Base-by-base conservation (phyloP, 2,329 filamentous ascomycete genomes). In the Dactylella cylindrospora region DNA sequence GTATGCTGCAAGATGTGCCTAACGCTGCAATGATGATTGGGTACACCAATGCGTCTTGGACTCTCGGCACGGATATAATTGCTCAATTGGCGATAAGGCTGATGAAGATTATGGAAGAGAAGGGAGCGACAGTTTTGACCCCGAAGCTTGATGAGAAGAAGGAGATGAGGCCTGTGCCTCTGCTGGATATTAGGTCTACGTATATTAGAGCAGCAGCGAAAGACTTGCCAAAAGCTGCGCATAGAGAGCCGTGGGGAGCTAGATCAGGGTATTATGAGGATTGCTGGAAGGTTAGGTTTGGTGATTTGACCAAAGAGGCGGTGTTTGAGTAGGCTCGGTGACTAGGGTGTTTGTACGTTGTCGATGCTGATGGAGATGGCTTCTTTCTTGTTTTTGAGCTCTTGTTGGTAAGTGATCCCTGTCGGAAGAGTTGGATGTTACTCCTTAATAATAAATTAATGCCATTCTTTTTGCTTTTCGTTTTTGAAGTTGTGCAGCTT, bases 1-100 rank as follows among this genome's bases (percentile, higher is more conserved):
- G 76, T 38, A 84, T 86, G 82, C 69, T 86, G 0, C 76, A 84
- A 64, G 79, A 79, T 39, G 71, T 85, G 1, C 84, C 83, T 1
- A 86, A 86, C 68, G 57, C 81, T 5, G 72, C 78, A 17, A 76
- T 81, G 67, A 74, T 81, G 10, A 73, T 82, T 8, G 83, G 84
- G 2, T 86, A 84, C 70, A 76, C 77, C 22, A 78, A 82, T 32
- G 77, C 77, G 0, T 77, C 78, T 0, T 86, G 83, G 83, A 85
- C 82, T 0, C 73, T 84, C 0, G 81, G 81, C 1, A 77, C 79
- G 0, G 82, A 86, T 55, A 76, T 75, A 0, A 78, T 78, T 1
- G 75, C 76, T 0, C 72, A 73, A 20, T 73, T 82, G 1, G 72
- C 79, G 3, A 73, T 76, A 0, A 74, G 81, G 0, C 69, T 84